A percentile compares a stretch with the other conserved stretches of the same genome.
Evolutionary conservation across 1,139 yeast genomes (phyloP).

Genomic region (Suhomyces chickasaworum): DNA sequence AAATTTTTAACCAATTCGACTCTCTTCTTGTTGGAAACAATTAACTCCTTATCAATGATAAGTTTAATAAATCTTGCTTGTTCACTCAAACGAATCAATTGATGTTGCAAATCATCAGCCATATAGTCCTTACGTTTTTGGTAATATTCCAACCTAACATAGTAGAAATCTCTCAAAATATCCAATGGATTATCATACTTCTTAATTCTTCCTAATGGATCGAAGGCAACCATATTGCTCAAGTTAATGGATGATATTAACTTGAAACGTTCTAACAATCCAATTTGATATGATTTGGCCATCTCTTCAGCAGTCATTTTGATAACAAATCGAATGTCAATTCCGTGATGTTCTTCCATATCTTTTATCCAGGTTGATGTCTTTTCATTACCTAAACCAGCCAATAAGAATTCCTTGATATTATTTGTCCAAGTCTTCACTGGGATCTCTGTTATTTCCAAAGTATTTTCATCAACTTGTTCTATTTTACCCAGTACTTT

Average conservation of each 20-base stretch:
- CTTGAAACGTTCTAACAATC: constrained; percentile 82
- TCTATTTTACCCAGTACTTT: constrained; percentile 79
- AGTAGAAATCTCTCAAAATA: constrained; percentile 81
- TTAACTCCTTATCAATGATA: constrained; percentile 75
- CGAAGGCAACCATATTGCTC: constrained; percentile 94
- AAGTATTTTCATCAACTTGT: constrained; percentile 73
- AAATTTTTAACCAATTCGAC: constrained; percentile 64
- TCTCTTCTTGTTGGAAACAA: constrained; percentile 75
- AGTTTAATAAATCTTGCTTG: constrained; percentile 92
- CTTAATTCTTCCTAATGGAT: constrained; percentile 86
- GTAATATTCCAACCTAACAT: constrained; percentile 83
- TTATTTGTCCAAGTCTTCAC: constrained; percentile 90
- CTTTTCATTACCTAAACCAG: constrained; percentile 77
- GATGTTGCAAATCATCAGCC: constrained; percentile 69
- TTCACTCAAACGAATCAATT: constrained; percentile 69
- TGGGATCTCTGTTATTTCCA: constrained; percentile 93
- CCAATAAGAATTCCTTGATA: constrained; percentile 79
- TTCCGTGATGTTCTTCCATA: constrained; percentile 91
- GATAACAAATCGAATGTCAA: constrained; percentile 76
- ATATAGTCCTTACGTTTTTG: constrained; percentile 87
- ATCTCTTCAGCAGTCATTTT: constrained; percentile 78
- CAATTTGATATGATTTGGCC: constrained; percentile 72
- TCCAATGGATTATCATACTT: constrained; percentile 76
- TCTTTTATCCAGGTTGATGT: constrained; percentile 86
- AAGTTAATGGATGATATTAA: constrained; percentile 67